A percentile compares a stretch with the other conserved stretches of the same genome.
These are phyloP conservation scores for Xylaria grammica DNA, from an alignment of 495 filamentous ascomycete species.

Conservation along the genomic window DNA sequence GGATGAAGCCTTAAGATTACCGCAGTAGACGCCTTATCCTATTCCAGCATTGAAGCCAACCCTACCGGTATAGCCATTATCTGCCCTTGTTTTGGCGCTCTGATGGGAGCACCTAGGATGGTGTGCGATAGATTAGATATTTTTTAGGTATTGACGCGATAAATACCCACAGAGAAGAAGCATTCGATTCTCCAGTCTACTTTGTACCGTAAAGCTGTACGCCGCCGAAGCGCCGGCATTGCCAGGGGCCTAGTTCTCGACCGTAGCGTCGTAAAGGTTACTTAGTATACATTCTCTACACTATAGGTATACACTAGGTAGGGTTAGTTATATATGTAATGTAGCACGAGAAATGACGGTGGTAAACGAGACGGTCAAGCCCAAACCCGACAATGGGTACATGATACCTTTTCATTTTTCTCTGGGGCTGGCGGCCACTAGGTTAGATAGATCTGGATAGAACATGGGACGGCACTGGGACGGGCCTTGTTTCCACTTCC, in stretches of 20 bases:
- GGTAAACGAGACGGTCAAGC: slow-evolving; percentile 19
- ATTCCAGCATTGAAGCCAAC: slow-evolving; percentile 4
- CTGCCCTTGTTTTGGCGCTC: background rate
- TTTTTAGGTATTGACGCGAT: slow-evolving; percentile 16
- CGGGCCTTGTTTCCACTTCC: slow-evolving; percentile 28
- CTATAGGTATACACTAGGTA: background rate
- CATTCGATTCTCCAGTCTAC: background rate
- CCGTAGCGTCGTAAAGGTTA: background rate
- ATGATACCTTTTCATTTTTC: slow-evolving; percentile 19
- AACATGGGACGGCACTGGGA: slow-evolving; percentile 19
- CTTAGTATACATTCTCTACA: background rate
- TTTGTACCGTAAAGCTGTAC: background rate
- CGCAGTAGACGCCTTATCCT: slow-evolving; percentile 22
- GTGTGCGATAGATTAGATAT: slow-evolving; percentile 9
- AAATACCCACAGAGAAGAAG: slow-evolving; percentile 10
- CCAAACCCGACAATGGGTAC: slow-evolving; percentile 12
- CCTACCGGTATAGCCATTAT: background rate
- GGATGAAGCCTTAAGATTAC: slow-evolving; percentile 16
- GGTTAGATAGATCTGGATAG: slow-evolving; percentile 26
- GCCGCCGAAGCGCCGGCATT: background rate
- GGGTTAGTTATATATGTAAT: background rate
- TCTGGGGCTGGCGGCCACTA: slow-evolving; percentile 19
- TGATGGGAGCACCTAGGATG: background rate
- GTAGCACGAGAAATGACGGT: slow-evolving; percentile 11
- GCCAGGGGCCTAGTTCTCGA: slow-evolving; percentile 11